Evolutionary conservation across 371 early-diverging fungal genomes (phyloP), one percentile per base, ranked within the genome.

Genomic region (Mortierella sp.): DNA sequence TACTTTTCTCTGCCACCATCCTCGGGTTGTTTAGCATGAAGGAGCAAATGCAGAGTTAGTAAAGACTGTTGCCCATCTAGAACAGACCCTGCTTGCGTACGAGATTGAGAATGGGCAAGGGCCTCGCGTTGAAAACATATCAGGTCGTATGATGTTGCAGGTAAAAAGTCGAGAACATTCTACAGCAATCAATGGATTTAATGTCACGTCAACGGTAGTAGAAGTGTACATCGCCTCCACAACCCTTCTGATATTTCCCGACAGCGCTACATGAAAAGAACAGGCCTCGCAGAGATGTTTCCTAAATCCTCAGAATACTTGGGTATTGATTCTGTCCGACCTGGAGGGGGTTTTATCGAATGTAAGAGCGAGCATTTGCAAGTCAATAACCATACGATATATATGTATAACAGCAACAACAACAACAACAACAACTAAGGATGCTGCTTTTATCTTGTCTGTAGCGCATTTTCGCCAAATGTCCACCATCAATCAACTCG

Each of bases 401-500:
- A 11, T 32, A 24, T 57, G 1, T 10, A 13, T 5, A 24, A 22
- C 28, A 5, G 47, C 3, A 13, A 24, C 36, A 21, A 10, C 6
- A 7, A 58, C 3, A 15, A 28, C 36, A 22, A 16, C 19, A 28
- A 38, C 9, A 38, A 24, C 32, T 57, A 11, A 57, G 9, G 58
- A 32, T 19, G 58, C 10, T 57, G 28, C 7, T 38, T 33, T 59
- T 6, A 9, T 15, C 28, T 55, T 13, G 22, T 55, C 32, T 55
- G 11, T 75, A 86, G 86, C 78, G 16, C 84, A 87, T 62, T 83
- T 86, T 28, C 74, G 67, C 32, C 78, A 77, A 36, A 85, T 86
- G 86, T 72, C 83, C 3, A 40, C 72, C 19, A 69, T 86, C 10
- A 85, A 90, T 67, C 88, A 90, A 60, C 65, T 90, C 6, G 87